Evolutionary conservation across 1,139 yeast genomes (phyloP).

Genomic region (Yamadazyma diospyri): DNA sequence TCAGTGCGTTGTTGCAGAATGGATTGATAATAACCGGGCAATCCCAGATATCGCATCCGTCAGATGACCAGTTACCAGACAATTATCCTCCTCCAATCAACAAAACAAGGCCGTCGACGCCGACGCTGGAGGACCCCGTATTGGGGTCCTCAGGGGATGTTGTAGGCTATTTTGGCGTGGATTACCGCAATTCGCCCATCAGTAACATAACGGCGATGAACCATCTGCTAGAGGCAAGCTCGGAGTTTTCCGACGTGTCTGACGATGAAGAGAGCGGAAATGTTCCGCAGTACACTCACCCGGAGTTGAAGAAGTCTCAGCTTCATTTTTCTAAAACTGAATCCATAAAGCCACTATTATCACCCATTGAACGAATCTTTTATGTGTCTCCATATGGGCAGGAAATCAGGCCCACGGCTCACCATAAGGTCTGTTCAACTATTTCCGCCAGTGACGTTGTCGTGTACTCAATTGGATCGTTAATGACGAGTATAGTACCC

Average conservation of each 20-base stretch:
- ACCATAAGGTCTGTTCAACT: slow-evolving; percentile 55
- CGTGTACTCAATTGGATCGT: slow-evolving; percentile 79
- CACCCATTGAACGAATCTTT: slow-evolving; percentile 71
- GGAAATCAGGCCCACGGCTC: slow-evolving; percentile 78
- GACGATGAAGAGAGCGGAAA: slow-evolving; percentile 52
- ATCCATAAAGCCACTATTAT: slow-evolving; percentile 54
- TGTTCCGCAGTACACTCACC: slow-evolving; percentile 74
- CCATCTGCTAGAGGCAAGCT: slow-evolving; percentile 10
- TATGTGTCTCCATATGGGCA: slow-evolving; percentile 89
- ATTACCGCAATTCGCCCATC: slow-evolving; percentile 9
- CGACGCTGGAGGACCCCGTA: slow-evolving; percentile 14
- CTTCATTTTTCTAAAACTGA: slow-evolving; percentile 63
- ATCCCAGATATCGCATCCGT: slow-evolving; percentile 89
- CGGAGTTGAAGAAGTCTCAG: slow-evolving; percentile 72
- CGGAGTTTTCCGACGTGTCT: slow-evolving; percentile 20
- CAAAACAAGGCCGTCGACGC: slow-evolving; percentile 37
- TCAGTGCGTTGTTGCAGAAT: slow-evolving; percentile 68
- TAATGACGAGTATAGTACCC: slow-evolving; percentile 84
- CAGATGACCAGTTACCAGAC: slow-evolving; percentile 19
- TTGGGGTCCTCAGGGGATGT: background rate
- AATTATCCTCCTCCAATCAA: slow-evolving; percentile 37
- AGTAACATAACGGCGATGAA: slow-evolving; percentile 13
- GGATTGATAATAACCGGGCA: slow-evolving; percentile 88
- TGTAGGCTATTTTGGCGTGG: slow-evolving; percentile 8
- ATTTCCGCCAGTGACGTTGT: slow-evolving; percentile 53